Percentiles rank a stretch among this genome's conserved stretches.
phyloP scores from a whole-genome alignment of 73 alveolate genomes.

The Paramecium sonneborni region DNA sequence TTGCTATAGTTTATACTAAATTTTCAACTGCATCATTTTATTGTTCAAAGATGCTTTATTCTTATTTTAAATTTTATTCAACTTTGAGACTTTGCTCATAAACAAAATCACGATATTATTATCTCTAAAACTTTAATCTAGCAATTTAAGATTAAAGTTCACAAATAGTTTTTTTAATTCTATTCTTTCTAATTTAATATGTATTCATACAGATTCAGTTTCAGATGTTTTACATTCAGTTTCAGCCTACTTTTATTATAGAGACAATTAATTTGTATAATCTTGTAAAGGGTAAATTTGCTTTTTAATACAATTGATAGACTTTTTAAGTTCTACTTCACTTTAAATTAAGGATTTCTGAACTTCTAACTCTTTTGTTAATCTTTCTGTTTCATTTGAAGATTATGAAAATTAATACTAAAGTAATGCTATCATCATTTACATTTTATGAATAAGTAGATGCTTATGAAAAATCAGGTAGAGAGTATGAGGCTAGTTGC shows the following conservation, averaged over 20 bases:
- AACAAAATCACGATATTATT: neutral
- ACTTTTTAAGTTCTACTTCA: neutral
- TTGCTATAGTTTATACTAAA: neutral
- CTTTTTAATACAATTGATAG: neutral
- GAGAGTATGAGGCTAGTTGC: neutral
- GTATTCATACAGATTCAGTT: neutral
- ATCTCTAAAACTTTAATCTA: neutral
- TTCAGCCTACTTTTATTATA: neutral
- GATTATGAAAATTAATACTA: neutral
- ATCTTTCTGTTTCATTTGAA: neutral
- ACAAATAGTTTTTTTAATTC: neutral
- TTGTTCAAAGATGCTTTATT: neutral
- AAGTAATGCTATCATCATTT: neutral
- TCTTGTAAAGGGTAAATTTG: neutral
- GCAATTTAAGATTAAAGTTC: neutral
- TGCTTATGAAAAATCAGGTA: neutral
- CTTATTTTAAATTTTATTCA: neutral
- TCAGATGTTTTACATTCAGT: neutral
- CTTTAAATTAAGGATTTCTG: neutral
- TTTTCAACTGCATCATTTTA: neutral
- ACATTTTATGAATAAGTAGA: neutral
- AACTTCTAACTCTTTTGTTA: neutral
- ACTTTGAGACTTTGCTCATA: neutral
- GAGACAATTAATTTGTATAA: neutral
- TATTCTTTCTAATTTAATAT: conserved; percentile 13